Evolutionary conservation across 2,329 filamentous ascomycete genomes (phyloP), one percentile per base, ranked within the genome.

Genomic region (Penicillium brasilianum): DNA sequence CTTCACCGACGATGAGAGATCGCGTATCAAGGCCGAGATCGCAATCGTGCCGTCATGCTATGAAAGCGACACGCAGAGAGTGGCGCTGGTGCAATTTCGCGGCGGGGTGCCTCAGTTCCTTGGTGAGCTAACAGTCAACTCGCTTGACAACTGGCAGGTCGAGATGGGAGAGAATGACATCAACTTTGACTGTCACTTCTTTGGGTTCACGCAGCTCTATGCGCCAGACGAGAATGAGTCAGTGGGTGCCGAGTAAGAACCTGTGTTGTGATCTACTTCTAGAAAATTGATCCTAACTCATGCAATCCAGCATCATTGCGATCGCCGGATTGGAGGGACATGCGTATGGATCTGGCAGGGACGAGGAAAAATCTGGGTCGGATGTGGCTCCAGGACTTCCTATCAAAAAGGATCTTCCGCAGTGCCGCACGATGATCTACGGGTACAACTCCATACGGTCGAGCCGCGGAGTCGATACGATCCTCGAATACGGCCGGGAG

Each of bases 361-460:
- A 2, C 69, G 63, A 51, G 63, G 66, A 10, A n/a, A n/a, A 65
- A 64, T 25, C 58, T 64, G 13, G 49, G 59, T 34, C 60, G 65
- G 1, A 76, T 75, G 70, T 75, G 71, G 72, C 65, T 75, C 0
- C 64, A 69, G 1, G 63, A 76, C 52, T 76, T 76, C 53, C 59
- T 75, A 13, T 63, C 57, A 0, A 69, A n/a, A n/a, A 72, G 56
- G 71, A 74, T 60, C 46, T 72, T 14, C 70, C 68, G 5, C 44
- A 58, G 18, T 75, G 69, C 44, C 67, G 73, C 11, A 70, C 69
- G 0, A 74, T 76, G 68, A 75, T 70, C 30, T 76, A 76, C 55
- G 74, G 76, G 2, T 77, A 77, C 59, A 72, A 77, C 59, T 73
- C 75, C 18, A 75, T 72, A 55, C 59, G 76, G 5, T 67, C 59